Evolutionary conservation across 2,329 filamentous ascomycete genomes (phyloP).

Genomic region (Stenocarpella maydis): DNA sequence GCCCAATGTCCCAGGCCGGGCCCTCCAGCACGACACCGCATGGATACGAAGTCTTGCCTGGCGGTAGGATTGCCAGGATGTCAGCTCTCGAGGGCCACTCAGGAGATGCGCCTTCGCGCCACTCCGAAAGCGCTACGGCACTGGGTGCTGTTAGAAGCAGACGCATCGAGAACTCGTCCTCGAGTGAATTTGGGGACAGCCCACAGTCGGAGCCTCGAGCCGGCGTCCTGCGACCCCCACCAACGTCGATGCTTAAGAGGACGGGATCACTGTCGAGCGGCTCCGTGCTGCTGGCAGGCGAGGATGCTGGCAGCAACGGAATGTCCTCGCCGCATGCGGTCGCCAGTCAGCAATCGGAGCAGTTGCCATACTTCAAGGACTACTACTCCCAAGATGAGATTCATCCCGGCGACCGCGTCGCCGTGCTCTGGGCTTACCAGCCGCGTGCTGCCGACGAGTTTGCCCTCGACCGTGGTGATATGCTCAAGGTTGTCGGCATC

Average conservation of each 20-base stretch:
- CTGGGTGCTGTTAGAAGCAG: slow-evolving; percentile 57
- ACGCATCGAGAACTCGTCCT: slow-evolving; percentile 67
- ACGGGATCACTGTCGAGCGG: slow-evolving; percentile 90
- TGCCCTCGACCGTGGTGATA: slow-evolving; percentile 90
- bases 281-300: slow-evolving; percentile 77
- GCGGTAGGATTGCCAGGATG: slow-evolving; percentile 93
- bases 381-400: slow-evolving; percentile 99
- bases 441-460: slow-evolving; percentile 95
- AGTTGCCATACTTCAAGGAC: slow-evolving; percentile 95
- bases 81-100: slow-evolving; percentile 85
- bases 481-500: slow-evolving; percentile 97
- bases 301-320: slow-evolving; percentile 76
- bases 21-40: slow-evolving; percentile 47
- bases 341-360: slow-evolving; percentile 91
- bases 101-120: slow-evolving; percentile 65
- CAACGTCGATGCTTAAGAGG: slow-evolving; percentile 66
- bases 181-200: slow-evolving; percentile 76
- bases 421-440: slow-evolving; percentile 96
- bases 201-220: slow-evolving; percentile 71
- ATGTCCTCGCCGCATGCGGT: slow-evolving; percentile 87
- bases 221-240: slow-evolving; percentile 66
- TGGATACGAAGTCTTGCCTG: slow-evolving; percentile 80
- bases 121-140: slow-evolving; percentile 55
- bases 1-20: slow-evolving; percentile 51
- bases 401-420: slow-evolving; percentile 86